A percentile compares a stretch with the other conserved stretches of the same genome.
These are phyloP conservation scores for Fusarium agapanthi DNA, from an alignment of 2,329 filamentous ascomycete species.

Conservation along the genomic window DNA sequence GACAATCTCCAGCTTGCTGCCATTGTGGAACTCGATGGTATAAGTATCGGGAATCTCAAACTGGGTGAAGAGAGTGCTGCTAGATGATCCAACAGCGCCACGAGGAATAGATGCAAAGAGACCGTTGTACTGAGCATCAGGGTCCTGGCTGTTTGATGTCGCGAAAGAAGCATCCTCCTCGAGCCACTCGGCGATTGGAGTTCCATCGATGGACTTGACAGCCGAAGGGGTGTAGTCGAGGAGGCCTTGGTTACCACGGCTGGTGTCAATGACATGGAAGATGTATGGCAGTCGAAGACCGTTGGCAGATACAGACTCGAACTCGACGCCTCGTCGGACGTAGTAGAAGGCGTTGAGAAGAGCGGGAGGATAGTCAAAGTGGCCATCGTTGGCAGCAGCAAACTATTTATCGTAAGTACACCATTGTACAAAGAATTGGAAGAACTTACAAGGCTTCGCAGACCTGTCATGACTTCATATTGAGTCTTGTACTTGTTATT, in stretches of 20 bases:
- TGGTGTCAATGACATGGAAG: conserved; percentile 29
- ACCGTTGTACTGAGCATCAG: conserved; percentile 39
- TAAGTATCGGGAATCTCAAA: conserved; percentile 40
- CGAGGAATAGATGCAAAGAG: conserved; percentile 30
- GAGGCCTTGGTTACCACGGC: conserved; percentile 15
- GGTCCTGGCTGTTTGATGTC: conserved; percentile 30
- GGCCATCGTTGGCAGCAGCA: conserved; percentile 32
- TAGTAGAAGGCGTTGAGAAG: conserved; percentile 34
- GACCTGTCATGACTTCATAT: conserved; percentile 38
- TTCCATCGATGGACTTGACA: conserved; percentile 34
- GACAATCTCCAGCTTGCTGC: conserved; percentile 12
- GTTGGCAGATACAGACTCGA: conserved; percentile 30
- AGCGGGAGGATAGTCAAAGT: conserved; percentile 39
- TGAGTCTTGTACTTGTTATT: conserved; percentile 31
- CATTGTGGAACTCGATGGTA: conserved; percentile 36
- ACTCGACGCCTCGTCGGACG: conserved; percentile 20
- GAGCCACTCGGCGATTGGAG: conserved; percentile 34
- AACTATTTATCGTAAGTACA: conserved; percentile 26
- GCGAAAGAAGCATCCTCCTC: conserved; percentile 33
- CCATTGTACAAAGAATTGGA: fast-evolving
- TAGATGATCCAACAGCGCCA: conserved; percentile 1
- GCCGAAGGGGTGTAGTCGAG: conserved; percentile 37
- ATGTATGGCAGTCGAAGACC: conserved; percentile 27
- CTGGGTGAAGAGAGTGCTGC: conserved; percentile 9
- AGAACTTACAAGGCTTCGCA: conserved; percentile 37